These are phyloP conservation scores for Cyberlindnera mycetangii DNA, from an alignment of 805 yeast genomes.

Conservation along the genomic window DNA sequence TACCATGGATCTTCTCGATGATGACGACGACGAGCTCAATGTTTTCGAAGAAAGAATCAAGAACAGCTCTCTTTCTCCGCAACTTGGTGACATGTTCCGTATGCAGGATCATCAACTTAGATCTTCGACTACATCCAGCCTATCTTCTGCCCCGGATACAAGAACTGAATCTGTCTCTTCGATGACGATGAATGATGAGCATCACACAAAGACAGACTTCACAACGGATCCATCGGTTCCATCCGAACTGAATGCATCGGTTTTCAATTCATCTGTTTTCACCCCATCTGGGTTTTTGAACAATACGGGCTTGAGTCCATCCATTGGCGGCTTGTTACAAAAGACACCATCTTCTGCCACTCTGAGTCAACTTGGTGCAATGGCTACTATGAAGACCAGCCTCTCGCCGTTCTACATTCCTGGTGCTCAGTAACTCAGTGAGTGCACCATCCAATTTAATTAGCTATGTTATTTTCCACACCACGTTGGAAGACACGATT, in stretches of 20 bases:
- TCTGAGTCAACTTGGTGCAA: slow-evolving; percentile 1
- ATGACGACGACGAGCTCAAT: slow-evolving; percentile 4
- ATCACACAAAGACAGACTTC: not conserved
- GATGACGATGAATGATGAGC: not conserved
- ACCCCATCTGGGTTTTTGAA: slow-evolving; percentile 8
- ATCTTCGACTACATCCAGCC: slow-evolving; percentile 6
- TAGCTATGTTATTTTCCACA: not conserved
- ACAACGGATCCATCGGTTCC: not conserved
- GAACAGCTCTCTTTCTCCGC: not conserved
- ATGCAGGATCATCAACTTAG: not conserved
- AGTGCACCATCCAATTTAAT: not conserved
- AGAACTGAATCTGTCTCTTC: slow-evolving; percentile 2
- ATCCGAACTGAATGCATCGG: too few species aligned
- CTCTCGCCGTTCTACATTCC: slow-evolving; percentile 13
- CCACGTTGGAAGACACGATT: not conserved
- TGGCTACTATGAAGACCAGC: slow-evolving; percentile 10
- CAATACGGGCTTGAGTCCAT: slow-evolving; percentile 6
- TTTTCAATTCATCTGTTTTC: slow-evolving; percentile 6
- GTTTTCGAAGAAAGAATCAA: slow-evolving; percentile 5
- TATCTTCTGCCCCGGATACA: slow-evolving; percentile 6
- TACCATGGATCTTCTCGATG: slow-evolving; percentile 1
- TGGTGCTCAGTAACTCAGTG: not conserved
- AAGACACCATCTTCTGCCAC: slow-evolving; percentile 9
- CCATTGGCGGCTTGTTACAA: slow-evolving; percentile 5
- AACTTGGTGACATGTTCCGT: not conserved